Evolutionary conservation across 1,284 basidiomycete species (phyloP).

Genomic region (Pseudozyma hubeiensis): DNA sequence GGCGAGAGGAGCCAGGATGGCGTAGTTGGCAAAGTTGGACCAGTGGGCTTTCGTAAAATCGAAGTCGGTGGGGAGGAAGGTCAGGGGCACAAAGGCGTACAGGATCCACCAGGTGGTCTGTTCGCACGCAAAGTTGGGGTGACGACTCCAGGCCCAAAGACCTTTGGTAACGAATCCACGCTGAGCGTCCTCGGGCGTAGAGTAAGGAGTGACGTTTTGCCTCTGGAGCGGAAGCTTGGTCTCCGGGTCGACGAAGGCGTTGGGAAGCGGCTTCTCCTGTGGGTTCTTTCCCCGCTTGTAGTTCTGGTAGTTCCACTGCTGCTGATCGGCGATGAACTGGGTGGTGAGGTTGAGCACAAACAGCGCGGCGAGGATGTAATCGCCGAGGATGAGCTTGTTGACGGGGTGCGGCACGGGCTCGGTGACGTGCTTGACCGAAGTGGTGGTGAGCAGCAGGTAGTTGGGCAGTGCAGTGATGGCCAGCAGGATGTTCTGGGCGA

Average conservation of each 20-base stretch:
- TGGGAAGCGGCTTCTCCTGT: conserved; percentile 39
- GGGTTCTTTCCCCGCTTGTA: conserved; percentile 75
- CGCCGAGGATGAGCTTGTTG: conserved; percentile 74
- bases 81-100: conserved; percentile 67
- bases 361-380: conserved; percentile 76
- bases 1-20: conserved; percentile 51
- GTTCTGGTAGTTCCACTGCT: conserved; percentile 83
- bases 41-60: conserved; percentile 58
- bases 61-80: conserved; percentile 73
- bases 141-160: conserved; percentile 85
- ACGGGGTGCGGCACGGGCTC: conserved; percentile 65
- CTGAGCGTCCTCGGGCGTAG: conserved; percentile 73
- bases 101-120: conserved; percentile 83
- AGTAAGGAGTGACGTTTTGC: conserved; percentile 39
- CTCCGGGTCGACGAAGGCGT: conserved; percentile 24
- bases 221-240: conserved; percentile 29
- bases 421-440: conserved; percentile 69
- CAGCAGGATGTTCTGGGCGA: conserved; percentile 83
- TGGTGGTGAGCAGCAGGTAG: conserved; percentile 71
- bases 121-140: conserved; percentile 91
- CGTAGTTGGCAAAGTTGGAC: conserved; percentile 61
- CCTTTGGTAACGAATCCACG: conserved; percentile 87
- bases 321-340: conserved; percentile 88
- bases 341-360: conserved; percentile 75
- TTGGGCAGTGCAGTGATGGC: conserved; percentile 74